Percentiles rank a stretch among this genome's conserved stretches.
phyloP scores from a whole-genome alignment of 192 early-diverging fungal species.

The Mortierella hygrophila region DNA sequence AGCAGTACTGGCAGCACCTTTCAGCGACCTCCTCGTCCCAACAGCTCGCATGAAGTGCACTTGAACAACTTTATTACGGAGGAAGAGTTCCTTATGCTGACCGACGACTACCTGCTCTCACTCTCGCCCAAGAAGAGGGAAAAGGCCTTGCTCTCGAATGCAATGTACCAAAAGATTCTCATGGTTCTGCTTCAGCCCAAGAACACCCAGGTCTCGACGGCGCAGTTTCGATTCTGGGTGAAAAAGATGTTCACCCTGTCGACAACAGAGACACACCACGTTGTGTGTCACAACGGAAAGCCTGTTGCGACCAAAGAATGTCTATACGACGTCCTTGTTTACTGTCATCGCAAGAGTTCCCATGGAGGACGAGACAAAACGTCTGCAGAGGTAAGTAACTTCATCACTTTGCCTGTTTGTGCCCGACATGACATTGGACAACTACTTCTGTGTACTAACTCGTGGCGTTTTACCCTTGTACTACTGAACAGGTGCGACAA shows the following conservation, averaged over 20 bases:
- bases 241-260: conserved; percentile 64
- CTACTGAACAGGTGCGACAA: conserved; percentile 32
- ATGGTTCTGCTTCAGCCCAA: conserved; percentile 57
- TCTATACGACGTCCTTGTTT: conserved; percentile 58
- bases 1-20: not conserved
- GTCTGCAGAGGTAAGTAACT: conserved; percentile 55
- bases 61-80: conserved; percentile 52
- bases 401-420: too few relatives aligned
- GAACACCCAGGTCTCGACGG: conserved; percentile 60
- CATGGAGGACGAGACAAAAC: conserved; percentile 65
- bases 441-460: not conserved
- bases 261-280: conserved; percentile 19
- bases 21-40: conserved; percentile 14
- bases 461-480: not conserved
- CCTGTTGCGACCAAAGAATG: conserved; percentile 61
- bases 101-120: conserved; percentile 53
- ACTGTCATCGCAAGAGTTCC: conserved; percentile 57
- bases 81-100: conserved; percentile 55
- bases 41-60: conserved; percentile 32
- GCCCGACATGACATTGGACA: not conserved
- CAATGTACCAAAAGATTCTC: conserved; percentile 56
- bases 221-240: conserved; percentile 64
- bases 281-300: conserved; percentile 59
- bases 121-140: conserved; percentile 63
- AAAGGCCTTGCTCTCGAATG: conserved; percentile 58